Base-by-base conservation (phyloP, 179 eudicot genomes). In the Drosera spatulata region DNA sequence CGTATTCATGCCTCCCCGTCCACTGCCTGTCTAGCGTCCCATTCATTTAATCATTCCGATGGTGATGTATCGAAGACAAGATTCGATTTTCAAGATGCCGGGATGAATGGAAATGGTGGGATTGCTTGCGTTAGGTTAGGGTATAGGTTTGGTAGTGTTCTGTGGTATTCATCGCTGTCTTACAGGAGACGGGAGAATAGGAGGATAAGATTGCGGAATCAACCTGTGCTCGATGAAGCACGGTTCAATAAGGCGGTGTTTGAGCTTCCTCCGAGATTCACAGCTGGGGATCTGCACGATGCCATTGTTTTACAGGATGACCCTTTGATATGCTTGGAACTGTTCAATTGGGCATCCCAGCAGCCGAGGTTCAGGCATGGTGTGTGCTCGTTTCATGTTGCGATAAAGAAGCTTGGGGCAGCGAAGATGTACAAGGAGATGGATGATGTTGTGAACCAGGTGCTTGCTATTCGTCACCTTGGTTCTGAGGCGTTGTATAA, bases 241-340 rank as follows among this genome's bases (percentile, higher is more conserved):
- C 76, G 47, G 58, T 83, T 91, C 56, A 60, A 76, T 33, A 68
- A 43, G 58, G 80, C 73, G 12, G 58, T 77, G 22, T 70, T 91
- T 7, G 71, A 75, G 41, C 88, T 91, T 50, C 81, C 90, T n/a
- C 84, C 96, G 5, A 80, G 96, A 63, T 91, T 85, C 72, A 71
- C 74, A n/a, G 79, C 93, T 12, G 79, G 78, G 63, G 94, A 91
- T 63, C 72, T 87, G 56, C 69, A 73, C 42, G 44, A 72, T 62
- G 70, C 75, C 58, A 78, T 91, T 51, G 65, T 61, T 53, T 65
- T 58, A 13, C 78, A 78, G 54, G 67, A 76, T 8, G 88, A 91
- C 62, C 83, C 97, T 45, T 46, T 85, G 41, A 91, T 91, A 10
- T 91, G 96, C 63, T 74, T 83, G 12, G 88, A 80, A 70, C 71